Percentiles rank a stretch among this genome's conserved stretches.
These are phyloP conservation scores for Exobasidium cylindrosporum DNA, from an alignment of 1,284 basidiomycete species.

Conservation along the genomic window DNA sequence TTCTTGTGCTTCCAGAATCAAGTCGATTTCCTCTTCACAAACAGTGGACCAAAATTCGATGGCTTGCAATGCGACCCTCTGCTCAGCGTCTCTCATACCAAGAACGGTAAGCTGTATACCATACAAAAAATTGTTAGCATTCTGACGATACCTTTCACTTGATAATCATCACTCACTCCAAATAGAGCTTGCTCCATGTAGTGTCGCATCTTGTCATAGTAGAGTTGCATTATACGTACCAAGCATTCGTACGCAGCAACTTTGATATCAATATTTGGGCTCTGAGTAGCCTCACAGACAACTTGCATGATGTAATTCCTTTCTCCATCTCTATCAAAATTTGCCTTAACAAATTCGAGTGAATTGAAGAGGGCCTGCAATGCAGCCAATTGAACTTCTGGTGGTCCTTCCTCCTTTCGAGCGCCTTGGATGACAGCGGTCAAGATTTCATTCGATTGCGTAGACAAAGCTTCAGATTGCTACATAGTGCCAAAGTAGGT, in stretches of 20 bases:
- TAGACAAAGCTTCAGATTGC: conserved; percentile 68
- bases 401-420: conserved; percentile 81
- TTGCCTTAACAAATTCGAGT: conserved; percentile 93
- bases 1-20: conserved; percentile 89
- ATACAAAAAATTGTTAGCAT: not conserved
- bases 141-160: too few relatives aligned
- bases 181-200: conserved; percentile 99
- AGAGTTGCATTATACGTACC: conserved; percentile 93
- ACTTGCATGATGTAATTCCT: conserved; percentile 99
- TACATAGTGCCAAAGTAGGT: not conserved
- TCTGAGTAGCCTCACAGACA: conserved; percentile 96
- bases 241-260: conserved; percentile 75
- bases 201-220: conserved; percentile 98
- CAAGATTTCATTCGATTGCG: conserved; percentile 93
- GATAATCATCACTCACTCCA: conserved; percentile 72
- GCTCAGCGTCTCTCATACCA: conserved; percentile 92
- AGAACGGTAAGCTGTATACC: conserved; percentile 82
- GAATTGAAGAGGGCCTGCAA: conserved; percentile 92
- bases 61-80: conserved; percentile 88
- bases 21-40: conserved; percentile 93
- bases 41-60: conserved; percentile 99
- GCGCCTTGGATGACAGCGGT: conserved; percentile 98
- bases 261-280: conserved; percentile 67
- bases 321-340: conserved; percentile 84
- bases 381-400: conserved; percentile 91